Evolutionary conservation across 176 grass and related monocot genomes (phyloP).

Genomic region (Luzula sylvatica): DNA sequence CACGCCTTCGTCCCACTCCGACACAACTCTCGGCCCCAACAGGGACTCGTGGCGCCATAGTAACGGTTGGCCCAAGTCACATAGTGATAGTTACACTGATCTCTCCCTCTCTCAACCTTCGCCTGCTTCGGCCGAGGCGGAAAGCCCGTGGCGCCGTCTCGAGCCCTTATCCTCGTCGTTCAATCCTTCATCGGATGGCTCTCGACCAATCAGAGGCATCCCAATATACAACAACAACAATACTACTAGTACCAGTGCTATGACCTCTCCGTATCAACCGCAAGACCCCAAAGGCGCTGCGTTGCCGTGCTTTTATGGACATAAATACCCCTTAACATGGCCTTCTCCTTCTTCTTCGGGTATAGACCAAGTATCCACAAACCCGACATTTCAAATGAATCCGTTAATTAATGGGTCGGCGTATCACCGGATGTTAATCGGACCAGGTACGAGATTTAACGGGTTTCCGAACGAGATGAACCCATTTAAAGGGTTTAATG

Average conservation of each 20-base stretch:
- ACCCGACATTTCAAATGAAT: conserved; percentile 27
- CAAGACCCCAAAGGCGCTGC: conserved; percentile 1
- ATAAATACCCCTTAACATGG: conserved; percentile 21
- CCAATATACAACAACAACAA: conserved; percentile 60
- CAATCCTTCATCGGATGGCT: conserved; percentile 11
- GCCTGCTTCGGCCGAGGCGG: conserved; percentile 21
- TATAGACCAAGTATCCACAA: conserved; percentile 39
- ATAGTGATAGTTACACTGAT: conserved; percentile 39
- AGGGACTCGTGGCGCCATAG: conserved; percentile 35
- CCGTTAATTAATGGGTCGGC: conserved; percentile 6
- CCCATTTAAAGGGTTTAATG: conserved; percentile 27
- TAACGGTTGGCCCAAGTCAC: conserved; percentile 18
- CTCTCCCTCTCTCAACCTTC: conserved; percentile 67
- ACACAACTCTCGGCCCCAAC: conserved; percentile 6
- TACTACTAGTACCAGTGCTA: conserved; percentile 3
- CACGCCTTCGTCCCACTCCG: neutral
- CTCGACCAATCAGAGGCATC: conserved; percentile 65
- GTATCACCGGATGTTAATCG: conserved; percentile 60
- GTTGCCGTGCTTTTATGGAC: conserved; percentile 21
- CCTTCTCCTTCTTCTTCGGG: conserved; percentile 14
- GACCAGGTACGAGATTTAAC: conserved; percentile 45
- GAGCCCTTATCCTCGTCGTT: conserved; percentile 15
- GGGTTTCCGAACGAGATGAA: conserved; percentile 72
- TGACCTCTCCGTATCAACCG: conserved; percentile 47
- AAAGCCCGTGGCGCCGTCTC: conserved; percentile 31